A percentile compares a stretch with the other conserved stretches of the same genome.
These are phyloP conservation scores for Tolypocladium capitatum DNA, from an alignment of 2,329 filamentous ascomycete species.

Conservation along the genomic window DNA sequence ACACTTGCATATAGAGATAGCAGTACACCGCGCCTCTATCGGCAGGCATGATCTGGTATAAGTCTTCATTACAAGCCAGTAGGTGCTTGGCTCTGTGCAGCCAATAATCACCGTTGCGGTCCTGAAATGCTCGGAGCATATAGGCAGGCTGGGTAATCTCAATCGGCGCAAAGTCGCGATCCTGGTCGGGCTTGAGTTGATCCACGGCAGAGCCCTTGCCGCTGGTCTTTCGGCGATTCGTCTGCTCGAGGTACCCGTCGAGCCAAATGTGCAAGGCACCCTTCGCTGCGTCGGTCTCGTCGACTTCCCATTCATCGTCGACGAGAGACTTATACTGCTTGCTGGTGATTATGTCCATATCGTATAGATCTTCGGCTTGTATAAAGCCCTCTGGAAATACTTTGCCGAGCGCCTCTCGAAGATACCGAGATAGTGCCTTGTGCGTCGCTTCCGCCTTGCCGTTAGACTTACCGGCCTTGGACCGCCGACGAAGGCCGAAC, in stretches of 20 bases:
- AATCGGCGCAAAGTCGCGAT: neutral
- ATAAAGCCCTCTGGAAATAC: conserved; percentile 32
- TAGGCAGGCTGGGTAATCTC: neutral
- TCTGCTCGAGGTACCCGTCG: conserved; percentile 2
- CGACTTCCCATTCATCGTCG: conserved; percentile 26
- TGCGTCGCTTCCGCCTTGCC: neutral
- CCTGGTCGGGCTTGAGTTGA: no score
- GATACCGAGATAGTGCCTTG: conserved; percentile 2
- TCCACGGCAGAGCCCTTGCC: neutral
- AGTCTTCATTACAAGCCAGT: conserved; percentile 24
- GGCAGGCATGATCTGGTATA: conserved; percentile 44
- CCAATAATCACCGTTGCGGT: conserved; percentile 3
- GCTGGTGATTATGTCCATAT: conserved; percentile 44
- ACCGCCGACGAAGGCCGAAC: conserved; percentile 39
- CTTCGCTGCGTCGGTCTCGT: neutral
- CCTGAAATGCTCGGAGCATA: conserved; percentile 1
- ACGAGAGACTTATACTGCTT: conserved; percentile 50
- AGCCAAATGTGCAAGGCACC: conserved; percentile 7
- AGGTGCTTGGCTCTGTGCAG: conserved; percentile 4
- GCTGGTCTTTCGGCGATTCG: neutral
- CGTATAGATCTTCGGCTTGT: conserved; percentile 37
- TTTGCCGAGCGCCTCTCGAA: conserved; percentile 5
- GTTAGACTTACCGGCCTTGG: conserved; percentile 3
- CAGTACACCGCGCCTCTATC: conserved; percentile 55
- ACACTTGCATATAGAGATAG: conserved; percentile 42